Evolutionary conservation across 2,329 filamentous ascomycete genomes (phyloP).

Genomic region (Cryphonectria parasitica): DNA sequence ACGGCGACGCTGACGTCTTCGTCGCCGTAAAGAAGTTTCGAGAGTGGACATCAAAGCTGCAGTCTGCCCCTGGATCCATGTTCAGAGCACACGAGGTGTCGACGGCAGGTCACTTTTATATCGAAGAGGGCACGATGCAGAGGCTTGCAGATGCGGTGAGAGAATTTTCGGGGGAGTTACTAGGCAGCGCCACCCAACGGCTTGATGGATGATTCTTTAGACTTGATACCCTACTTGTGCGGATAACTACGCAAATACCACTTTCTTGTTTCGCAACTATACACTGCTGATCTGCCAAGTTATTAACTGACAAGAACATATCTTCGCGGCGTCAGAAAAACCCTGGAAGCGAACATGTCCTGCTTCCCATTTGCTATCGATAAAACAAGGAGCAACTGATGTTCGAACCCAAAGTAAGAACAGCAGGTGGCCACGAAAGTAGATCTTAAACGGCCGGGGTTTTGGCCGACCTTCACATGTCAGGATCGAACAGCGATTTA

Average conservation of each 20-base stretch:
- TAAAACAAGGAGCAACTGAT: neutral
- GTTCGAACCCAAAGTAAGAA: neutral
- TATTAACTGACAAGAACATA: too few species aligned
- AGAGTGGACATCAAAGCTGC: constrained; percentile 63
- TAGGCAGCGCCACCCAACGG: constrained; percentile 12
- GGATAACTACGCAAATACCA: neutral
- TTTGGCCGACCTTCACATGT: neutral
- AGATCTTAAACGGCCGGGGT: neutral
- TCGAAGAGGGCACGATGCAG: constrained; percentile 46
- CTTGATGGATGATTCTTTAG: neutral
- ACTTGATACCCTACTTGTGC: constrained; percentile 5
- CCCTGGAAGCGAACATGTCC: too few species aligned
- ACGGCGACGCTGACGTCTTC: constrained; percentile 76
- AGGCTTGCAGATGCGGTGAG: constrained; percentile 40
- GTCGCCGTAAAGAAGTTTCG: constrained; percentile 67
- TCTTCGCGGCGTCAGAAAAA: too few species aligned
- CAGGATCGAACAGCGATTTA: neutral
- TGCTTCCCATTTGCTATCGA: too few species aligned
- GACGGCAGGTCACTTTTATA: constrained; percentile 59
- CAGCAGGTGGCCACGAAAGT: neutral
- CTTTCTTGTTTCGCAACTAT: neutral
- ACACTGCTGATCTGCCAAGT: neutral
- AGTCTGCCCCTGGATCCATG: constrained; percentile 41
- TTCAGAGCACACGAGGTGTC: constrained; percentile 51
- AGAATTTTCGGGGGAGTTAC: constrained; percentile 36